Evolutionary conservation across 768 basidiomycete species (phyloP), one percentile per base, ranked within the genome.

Genomic region (Calocybe gangraenosa): DNA sequence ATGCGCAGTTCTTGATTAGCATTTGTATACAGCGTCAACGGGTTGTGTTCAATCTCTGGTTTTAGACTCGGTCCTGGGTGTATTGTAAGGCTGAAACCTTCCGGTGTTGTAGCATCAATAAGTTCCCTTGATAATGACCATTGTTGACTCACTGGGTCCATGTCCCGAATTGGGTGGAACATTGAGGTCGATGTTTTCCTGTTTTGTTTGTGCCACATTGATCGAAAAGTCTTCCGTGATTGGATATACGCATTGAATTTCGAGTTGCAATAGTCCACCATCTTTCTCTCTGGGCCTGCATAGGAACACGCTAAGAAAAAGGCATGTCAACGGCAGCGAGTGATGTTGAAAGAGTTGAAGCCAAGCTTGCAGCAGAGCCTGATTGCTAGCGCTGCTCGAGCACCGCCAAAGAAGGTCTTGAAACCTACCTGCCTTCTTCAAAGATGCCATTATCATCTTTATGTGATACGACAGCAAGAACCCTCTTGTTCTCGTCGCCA

Each of bases 1-100:
- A 37, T 51, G 30, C 71, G 69, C 37, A 87, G 57, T 2, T 63
- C 62, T 40, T 74, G 70, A 0, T 72, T 67, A 55, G 84, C 71
- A 17, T 64, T 56, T 0, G 82, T 74, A 25, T 66, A 64, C 32
- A 81, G 72, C 0, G 67, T 64, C 8, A 76, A 59, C 2, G 74
- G 65, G 33, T 61, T 59, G 2, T 49, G 23, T 23, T 53, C 56
- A 3, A 32, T 23, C 40, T 47, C 17, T 46, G 30, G n/a, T 57
- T 46, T 37, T 10, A 25, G 51, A 13, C 63, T 64, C 46, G 71
- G 67, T 5, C 71, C 75, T 8, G 74, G 65, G 18, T 66, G 69
- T 40, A 86, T 68, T 1, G 73, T 77, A n/a, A 86, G 61, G 14
- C 63, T 67, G 44, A 84, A 71, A 13, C 75, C 83, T 84, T 15